Percentiles rank a stretch among this genome's conserved stretches.
phyloP scores from a whole-genome alignment of 2,329 filamentous ascomycete species.

The Stagonosporopsis chrysanthemi region DNA sequence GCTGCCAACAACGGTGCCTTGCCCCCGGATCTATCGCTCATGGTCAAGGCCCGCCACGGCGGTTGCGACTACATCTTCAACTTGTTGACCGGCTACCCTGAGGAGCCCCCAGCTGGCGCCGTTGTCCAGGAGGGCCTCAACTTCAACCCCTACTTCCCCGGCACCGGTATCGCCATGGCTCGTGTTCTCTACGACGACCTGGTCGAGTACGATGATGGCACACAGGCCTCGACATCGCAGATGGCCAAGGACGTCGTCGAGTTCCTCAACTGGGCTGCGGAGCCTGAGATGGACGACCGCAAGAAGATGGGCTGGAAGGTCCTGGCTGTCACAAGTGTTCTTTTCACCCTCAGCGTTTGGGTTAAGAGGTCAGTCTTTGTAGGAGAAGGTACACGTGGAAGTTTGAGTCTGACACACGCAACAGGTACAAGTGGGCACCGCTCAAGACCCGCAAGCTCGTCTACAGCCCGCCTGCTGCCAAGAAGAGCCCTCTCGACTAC shows the following conservation, averaged over 20 bases:
- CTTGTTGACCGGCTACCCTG: slow-evolving; percentile 95
- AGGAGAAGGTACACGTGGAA: neutral
- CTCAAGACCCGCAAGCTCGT: slow-evolving; percentile 95
- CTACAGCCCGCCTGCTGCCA: slow-evolving; percentile 74
- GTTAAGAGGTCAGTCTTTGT: slow-evolving; percentile 76
- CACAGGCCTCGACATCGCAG: slow-evolving; percentile 92
- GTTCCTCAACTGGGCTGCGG: slow-evolving; percentile 98
- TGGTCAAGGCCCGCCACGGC: slow-evolving; percentile 96
- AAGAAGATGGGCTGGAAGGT: slow-evolving; percentile 99
- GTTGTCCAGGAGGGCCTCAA: slow-evolving; percentile 88
- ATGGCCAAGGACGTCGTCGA: slow-evolving; percentile 99
- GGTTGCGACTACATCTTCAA: slow-evolving; percentile 99
- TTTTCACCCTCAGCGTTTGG: slow-evolving; percentile 92
- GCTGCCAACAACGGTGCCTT: slow-evolving; percentile 98
- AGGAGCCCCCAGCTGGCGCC: slow-evolving; percentile 91
- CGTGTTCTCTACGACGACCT: slow-evolving; percentile 97
- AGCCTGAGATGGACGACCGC: slow-evolving; percentile 98
- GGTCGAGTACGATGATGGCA: slow-evolving; percentile 97
- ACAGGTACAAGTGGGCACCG: slow-evolving; percentile 92
- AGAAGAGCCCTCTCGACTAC: slow-evolving; percentile 41
- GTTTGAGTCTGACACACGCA: slow-evolving; percentile 36
- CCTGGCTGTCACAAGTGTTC: slow-evolving; percentile 76
- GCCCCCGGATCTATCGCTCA: slow-evolving; percentile 95
- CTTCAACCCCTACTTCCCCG: slow-evolving; percentile 99
- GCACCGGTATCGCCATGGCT: slow-evolving; percentile 98